A percentile compares a stretch with the other conserved stretches of the same genome.
phyloP scores from a whole-genome alignment of 129 eudicot genomes.

The Logfia minima region DNA sequence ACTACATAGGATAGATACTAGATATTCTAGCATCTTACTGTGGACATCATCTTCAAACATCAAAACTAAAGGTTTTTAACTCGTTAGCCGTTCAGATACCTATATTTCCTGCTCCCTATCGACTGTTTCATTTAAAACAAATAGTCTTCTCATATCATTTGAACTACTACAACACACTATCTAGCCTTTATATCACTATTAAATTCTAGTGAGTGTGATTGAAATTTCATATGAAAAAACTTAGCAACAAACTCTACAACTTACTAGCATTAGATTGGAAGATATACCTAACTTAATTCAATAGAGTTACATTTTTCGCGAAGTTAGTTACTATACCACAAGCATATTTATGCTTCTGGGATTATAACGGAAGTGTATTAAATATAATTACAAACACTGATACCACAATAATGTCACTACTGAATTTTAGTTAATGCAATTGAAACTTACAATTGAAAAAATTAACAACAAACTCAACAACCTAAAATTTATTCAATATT shows the following conservation, averaged over 20 bases:
- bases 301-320: not conserved
- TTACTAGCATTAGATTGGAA: not conserved
- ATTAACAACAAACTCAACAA: constrained; percentile 16
- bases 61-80: not conserved
- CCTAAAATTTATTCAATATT: not conserved
- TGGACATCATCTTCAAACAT: not conserved
- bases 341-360: not conserved
- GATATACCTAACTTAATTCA: not conserved
- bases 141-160: not conserved
- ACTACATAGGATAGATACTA: not conserved
- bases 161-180: not conserved
- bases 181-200: not conserved
- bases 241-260: constrained; percentile 15
- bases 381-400: not conserved
- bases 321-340: not conserved
- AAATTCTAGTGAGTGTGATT: not conserved
- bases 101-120: constrained; percentile 4
- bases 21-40: not conserved
- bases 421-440: not conserved
- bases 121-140: not conserved
- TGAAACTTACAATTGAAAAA: not conserved
- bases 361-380: constrained; percentile 9
- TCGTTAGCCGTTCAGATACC: not conserved
- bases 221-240: not conserved
- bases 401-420: constrained; percentile 10